Conservation (phyloP, 139 green algal genomes). For the Volvox reticuliferus region DNA sequence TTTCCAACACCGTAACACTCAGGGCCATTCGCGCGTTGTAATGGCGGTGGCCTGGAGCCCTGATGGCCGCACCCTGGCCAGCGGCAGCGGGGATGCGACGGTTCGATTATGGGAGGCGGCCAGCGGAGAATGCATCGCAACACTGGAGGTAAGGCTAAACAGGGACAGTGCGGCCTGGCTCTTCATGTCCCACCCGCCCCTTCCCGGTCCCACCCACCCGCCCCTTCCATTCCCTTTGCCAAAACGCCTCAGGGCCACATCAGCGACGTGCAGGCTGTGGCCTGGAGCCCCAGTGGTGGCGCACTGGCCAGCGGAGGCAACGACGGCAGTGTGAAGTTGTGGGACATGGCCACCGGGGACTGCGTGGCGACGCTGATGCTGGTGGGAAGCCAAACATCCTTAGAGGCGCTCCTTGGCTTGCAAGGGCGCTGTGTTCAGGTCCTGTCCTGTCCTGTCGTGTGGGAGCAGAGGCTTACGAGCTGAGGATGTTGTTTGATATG, state of each 20-base stretch:
- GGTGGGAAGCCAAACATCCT: neutral
- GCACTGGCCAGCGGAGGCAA: conserved; percentile 7
- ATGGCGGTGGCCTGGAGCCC: conserved; percentile 18
- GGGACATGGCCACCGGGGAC: conserved; percentile 12
- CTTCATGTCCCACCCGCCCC: neutral
- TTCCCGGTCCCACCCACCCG: neutral
- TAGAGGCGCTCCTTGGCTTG: no score
- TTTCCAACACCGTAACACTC: no score
- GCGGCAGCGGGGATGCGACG: neutral
- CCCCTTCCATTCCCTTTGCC: neutral
- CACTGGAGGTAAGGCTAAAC: neutral
- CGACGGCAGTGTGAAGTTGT: conserved; percentile 13
- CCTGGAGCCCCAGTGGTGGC: conserved; percentile 11
- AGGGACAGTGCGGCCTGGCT: neutral
- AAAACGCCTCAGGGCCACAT: neutral
- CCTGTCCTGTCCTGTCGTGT: no score
- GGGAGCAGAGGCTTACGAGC: no score
- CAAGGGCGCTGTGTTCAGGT: no score
- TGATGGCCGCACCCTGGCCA: conserved; percentile 2
- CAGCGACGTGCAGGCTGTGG: neutral
- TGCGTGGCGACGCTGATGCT: conserved; percentile 18
- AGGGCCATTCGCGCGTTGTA: neutral
- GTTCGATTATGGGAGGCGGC: conserved; percentile 9
- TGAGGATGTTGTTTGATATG: no score
- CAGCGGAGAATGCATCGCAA: conserved; percentile 20